Percentiles rank a stretch among this genome's conserved stretches.
phyloP scores from a whole-genome alignment of 2,329 filamentous ascomycete genomes.

The Colletotrichum sp. region DNA sequence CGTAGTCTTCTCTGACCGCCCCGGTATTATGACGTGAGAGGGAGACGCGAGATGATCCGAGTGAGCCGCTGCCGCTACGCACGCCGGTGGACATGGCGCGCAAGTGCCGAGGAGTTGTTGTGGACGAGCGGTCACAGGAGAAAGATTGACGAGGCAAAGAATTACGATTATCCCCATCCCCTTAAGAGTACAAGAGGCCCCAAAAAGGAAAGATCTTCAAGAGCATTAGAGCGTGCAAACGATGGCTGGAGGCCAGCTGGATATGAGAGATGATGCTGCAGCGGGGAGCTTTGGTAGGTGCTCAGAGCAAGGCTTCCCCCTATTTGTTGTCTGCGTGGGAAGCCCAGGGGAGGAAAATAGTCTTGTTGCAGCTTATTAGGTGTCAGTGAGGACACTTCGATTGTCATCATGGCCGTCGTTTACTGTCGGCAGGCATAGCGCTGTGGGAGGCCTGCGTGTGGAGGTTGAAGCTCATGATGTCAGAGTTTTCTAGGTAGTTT shows the following conservation, averaged over 20 bases:
- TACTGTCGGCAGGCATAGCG: constrained; percentile 15
- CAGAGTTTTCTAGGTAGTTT: constrained; percentile 6
- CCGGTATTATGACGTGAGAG: constrained; percentile 7
- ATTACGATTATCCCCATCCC: constrained; percentile 18
- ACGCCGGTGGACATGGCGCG: constrained; percentile 8
- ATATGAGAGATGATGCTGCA: constrained; percentile 7
- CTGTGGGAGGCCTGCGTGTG: constrained; percentile 5
- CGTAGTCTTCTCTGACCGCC: background rate
- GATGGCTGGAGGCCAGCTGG: constrained; percentile 20
- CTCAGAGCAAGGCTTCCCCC: background rate
- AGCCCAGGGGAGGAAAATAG: constrained; percentile 4
- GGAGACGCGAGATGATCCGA: constrained; percentile 22
- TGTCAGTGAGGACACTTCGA: constrained; percentile 1
- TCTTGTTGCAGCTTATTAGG: background rate
- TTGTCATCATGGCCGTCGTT: constrained; percentile 1
- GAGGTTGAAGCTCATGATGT: constrained; percentile 11
- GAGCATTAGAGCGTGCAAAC: constrained; percentile 24
- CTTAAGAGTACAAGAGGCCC: constrained; percentile 19
- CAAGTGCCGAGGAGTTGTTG: constrained; percentile 10
- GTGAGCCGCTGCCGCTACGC: constrained; percentile 12
- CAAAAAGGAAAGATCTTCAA: constrained; percentile 20
- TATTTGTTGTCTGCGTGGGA: background rate
- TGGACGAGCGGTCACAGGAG: constrained; percentile 15
- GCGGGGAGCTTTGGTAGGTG: background rate
- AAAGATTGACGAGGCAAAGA: constrained; percentile 22